Evolutionary conservation across 805 yeast species (phyloP), one percentile per base, ranked within the genome.

Genomic region (Candida sphagnicola): DNA sequence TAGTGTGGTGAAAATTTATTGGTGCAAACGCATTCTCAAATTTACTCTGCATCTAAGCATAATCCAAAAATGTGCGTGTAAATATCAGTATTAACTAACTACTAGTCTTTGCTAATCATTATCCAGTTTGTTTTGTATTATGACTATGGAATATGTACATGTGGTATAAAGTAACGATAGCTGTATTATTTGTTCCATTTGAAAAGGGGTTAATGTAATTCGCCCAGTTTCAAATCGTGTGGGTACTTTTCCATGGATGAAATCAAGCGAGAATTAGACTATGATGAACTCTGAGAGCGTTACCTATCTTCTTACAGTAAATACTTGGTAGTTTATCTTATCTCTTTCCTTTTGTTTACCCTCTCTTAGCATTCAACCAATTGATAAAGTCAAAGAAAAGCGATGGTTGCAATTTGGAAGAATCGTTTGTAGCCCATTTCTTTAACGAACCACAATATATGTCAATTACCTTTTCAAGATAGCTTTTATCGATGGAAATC

Each of bases 361-460:
- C n/a, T n/a, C 13, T 26, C 50, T 73, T 72, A n/a, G 84, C 65
- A 45, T 70, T 72, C 31, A 84, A 55, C 90, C 93, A 90, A 61
- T 88, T 88, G 53, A 85, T 74, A 44, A 87, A 77, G 50, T 89
- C 96, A 47, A 79, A 73, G 55, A 85, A 88, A 51, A 85, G 55
- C 10, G 75, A 65, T 6, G 82, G 67, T 15, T 73, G 72, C 16
- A 76, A 58, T 47, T 74, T 77, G 47, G 75, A 67, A 34, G 64
- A 59, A 13, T 65, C 53, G 43, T 68, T 59, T 15, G 48, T 49
- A 31, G 80, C 72, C 96, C 96, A 89, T 14, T 52, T 49, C 46
- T 77, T 74, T 57, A 87, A 49, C 8, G 83, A 62, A 0, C 54
- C 57, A 4, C 75, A 50, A 59, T 89, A 89, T 10, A 80, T 45